phyloP scores from a whole-genome alignment of 78 protist genomes.

The Dictyostelium capitatum region DNA sequence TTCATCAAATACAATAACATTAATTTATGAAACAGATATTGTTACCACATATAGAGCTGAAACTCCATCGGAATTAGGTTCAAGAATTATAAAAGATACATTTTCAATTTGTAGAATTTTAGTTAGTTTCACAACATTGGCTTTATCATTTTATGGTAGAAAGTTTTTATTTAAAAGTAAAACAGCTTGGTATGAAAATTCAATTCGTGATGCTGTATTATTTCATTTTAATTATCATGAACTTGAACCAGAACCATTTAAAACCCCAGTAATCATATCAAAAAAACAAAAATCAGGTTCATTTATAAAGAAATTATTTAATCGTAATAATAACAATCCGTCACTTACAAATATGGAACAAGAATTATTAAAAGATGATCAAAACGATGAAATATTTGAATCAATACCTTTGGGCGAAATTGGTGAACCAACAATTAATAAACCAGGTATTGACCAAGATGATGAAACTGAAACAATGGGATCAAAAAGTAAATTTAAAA shows the following conservation, averaged over 20 bases:
- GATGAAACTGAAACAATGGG: not conserved
- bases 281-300: too few relatives aligned
- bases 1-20: not conserved
- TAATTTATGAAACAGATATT: not conserved
- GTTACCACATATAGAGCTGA: not conserved
- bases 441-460: too few relatives aligned
- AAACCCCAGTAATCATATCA: too few relatives aligned
- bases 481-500: not conserved
- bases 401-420: too few relatives aligned
- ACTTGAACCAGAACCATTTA: not conserved
- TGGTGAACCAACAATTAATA: too few relatives aligned
- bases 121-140: not conserved
- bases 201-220: not conserved
- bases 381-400: too few relatives aligned
- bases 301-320: not conserved
- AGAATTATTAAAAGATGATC: not conserved
- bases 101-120: not conserved
- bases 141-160: not conserved
- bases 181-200: not conserved
- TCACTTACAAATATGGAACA: not conserved
- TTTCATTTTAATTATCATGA: not conserved
- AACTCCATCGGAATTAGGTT: not conserved
- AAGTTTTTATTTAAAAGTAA: constrained; percentile 2
- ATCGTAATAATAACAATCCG: not conserved
- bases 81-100: not conserved